Evolutionary conservation across 2,329 filamentous ascomycete species (phyloP).

Genomic region (Alternaria sp.): DNA sequence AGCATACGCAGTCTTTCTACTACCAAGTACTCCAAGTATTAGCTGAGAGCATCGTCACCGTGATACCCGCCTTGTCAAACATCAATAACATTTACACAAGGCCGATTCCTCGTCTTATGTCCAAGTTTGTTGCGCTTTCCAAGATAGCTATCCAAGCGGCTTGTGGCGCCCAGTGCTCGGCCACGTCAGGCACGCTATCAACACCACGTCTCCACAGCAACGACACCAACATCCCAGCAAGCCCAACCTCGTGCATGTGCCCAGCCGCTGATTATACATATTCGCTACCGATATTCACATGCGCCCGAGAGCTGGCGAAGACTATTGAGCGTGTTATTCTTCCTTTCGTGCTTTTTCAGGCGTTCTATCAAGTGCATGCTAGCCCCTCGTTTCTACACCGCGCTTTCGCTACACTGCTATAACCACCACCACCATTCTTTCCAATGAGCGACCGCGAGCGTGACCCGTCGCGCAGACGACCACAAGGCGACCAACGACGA

Average conservation of each 20-base stretch:
- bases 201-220: slow-evolving; percentile 44
- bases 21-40: slow-evolving; percentile 7
- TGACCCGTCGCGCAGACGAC: slow-evolving; percentile 32
- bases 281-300: slow-evolving; percentile 27
- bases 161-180: slow-evolving; percentile 25
- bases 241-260: slow-evolving; percentile 28
- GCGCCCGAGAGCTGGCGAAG: neutral
- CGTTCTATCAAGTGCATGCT: slow-evolving; percentile 15
- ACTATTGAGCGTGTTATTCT: slow-evolving; percentile 8
- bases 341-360: slow-evolving; percentile 10
- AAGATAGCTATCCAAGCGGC: slow-evolving; percentile 20
- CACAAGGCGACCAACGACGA: slow-evolving; percentile 41
- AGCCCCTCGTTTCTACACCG: slow-evolving; percentile 26
- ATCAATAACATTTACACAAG: slow-evolving; percentile 2
- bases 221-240: slow-evolving; percentile 21
- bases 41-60: slow-evolving; percentile 3
- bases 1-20: neutral
- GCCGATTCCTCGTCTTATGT: neutral
- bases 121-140: slow-evolving; percentile 14
- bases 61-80: slow-evolving; percentile 7
- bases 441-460: slow-evolving; percentile 33
- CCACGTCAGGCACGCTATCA: slow-evolving; percentile 40
- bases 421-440: slow-evolving; percentile 12
- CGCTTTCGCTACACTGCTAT: slow-evolving; percentile 11
- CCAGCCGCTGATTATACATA: slow-evolving; percentile 36